phyloP scores from a whole-genome alignment of 2,329 filamentous ascomycete species.

The Neurospora crassa region DNA sequence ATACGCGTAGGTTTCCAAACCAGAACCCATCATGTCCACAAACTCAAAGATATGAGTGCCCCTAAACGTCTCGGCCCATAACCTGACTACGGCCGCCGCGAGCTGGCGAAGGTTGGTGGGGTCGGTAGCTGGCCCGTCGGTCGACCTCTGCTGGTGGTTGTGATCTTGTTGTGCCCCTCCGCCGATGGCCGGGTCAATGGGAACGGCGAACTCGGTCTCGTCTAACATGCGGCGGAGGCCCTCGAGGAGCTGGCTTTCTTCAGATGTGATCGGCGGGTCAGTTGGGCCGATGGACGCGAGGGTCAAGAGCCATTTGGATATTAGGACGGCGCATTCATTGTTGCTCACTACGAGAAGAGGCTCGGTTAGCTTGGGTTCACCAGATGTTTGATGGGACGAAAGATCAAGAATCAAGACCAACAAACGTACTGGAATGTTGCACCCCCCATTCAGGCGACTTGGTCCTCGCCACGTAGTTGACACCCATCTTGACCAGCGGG shows the following conservation, averaged over 20 bases:
- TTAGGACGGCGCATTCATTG: conserved; percentile 50
- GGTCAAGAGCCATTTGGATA: conserved; percentile 52
- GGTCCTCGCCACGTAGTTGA: conserved; percentile 52
- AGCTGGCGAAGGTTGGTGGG: conserved; percentile 43
- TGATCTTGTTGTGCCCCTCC: conserved; percentile 12
- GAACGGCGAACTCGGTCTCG: conserved; percentile 53
- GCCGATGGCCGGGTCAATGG: conserved; percentile 42
- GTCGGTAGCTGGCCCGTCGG: conserved; percentile 37
- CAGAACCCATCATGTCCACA: conserved; percentile 47
- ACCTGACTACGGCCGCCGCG: conserved; percentile 46
- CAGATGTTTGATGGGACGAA: background rate
- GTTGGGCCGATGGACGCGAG: conserved; percentile 41
- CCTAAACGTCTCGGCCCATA: conserved; percentile 55
- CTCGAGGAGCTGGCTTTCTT: conserved; percentile 46
- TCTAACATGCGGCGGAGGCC: conserved; percentile 50
- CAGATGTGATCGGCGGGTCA: conserved; percentile 38
- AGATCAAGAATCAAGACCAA: background rate
- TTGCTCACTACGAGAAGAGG: conserved; percentile 38
- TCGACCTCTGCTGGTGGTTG: conserved; percentile 25
- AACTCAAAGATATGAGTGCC: conserved; percentile 52
- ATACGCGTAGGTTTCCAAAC: conserved; percentile 47
- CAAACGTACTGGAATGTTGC: conserved; percentile 46
- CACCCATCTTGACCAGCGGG: conserved; percentile 54
- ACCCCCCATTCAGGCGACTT: conserved; percentile 55
- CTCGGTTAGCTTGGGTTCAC: background rate